Conservation (phyloP, 108 stramenopile species). For the Schizochytrium sp. region DNA sequence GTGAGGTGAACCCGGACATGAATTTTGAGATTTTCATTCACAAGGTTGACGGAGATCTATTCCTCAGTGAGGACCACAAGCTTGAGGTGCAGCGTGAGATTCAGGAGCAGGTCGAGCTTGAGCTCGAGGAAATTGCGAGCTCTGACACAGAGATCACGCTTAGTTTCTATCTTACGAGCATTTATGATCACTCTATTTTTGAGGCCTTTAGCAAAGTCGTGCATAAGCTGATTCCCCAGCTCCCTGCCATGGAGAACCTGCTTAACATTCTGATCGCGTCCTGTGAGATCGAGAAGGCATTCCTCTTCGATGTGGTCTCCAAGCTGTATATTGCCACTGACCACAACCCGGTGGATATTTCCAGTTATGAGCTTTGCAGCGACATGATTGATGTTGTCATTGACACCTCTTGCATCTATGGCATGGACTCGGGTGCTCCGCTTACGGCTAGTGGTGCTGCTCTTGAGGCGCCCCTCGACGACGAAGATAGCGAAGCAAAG, state of each 20-base stretch:
- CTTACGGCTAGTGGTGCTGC: conserved; percentile 60
- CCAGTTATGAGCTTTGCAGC: conserved; percentile 92
- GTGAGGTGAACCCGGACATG: conserved; percentile 87
- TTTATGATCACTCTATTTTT: conserved; percentile 98
- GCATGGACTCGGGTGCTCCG: conserved; percentile 69
- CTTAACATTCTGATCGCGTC: conserved; percentile 91
- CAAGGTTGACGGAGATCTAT: conserved; percentile 99
- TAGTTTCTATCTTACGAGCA: conserved; percentile 88
- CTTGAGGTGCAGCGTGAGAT: conserved; percentile 89
- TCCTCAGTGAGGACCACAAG: conserved; percentile 95
- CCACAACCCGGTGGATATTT: conserved; percentile 95
- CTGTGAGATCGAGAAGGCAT: conserved; percentile 97
- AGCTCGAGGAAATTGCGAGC: conserved; percentile 71
- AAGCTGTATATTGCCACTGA: conserved; percentile 97
- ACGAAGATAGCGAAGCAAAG: neutral
- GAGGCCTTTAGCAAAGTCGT: conserved; percentile 92
- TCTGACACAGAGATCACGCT: conserved; percentile 79
- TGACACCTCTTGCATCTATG: conserved; percentile 98
- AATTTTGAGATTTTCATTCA: conserved; percentile 96
- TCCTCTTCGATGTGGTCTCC: conserved; percentile 95
- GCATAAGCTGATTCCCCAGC: conserved; percentile 88
- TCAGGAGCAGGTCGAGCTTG: conserved; percentile 83
- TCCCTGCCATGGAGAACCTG: conserved; percentile 91
- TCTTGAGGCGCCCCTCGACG: neutral
- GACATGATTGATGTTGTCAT: conserved; percentile 99